Conservation (phyloP, 768 basidiomycete species). For the Cystofilobasidium capitatum region DNA sequence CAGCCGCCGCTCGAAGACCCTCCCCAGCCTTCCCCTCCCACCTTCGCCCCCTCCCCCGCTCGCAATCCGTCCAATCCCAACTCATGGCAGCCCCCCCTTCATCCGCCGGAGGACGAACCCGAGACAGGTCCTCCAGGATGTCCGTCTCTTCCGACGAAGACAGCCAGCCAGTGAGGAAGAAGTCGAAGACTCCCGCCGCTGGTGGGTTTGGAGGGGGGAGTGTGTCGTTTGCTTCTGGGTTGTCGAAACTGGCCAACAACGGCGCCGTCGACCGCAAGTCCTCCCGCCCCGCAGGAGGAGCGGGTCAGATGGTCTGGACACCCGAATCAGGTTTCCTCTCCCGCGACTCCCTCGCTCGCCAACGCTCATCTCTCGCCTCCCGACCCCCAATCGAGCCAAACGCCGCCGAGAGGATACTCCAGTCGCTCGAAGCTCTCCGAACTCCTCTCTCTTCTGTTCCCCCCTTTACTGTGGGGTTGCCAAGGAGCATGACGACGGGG, state of each 20-base stretch:
- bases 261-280: neutral
- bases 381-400: neutral
- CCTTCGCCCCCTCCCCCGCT: neutral
- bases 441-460: neutral
- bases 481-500: neutral
- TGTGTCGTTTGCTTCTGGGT: neutral
- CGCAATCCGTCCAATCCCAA: neutral
- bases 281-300: too few species aligned
- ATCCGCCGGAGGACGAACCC: neutral
- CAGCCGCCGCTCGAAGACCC: too few species aligned
- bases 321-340: neutral
- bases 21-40: neutral
- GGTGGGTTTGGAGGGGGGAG: too few species aligned
- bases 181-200: neutral
- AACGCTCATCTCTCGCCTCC: neutral
- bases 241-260: neutral
- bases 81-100: neutral
- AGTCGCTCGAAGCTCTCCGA: neutral
- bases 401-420: constrained; percentile 13
- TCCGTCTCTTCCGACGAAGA: neutral
- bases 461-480: neutral
- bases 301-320: constrained; percentile 6
- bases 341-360: neutral
- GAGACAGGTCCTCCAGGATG: neutral
- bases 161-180: neutral